Percentiles rank a stretch among this genome's conserved stretches.
phyloP scores from a whole-genome alignment of 2,329 filamentous ascomycete species.

The Ophiostoma ips region DNA sequence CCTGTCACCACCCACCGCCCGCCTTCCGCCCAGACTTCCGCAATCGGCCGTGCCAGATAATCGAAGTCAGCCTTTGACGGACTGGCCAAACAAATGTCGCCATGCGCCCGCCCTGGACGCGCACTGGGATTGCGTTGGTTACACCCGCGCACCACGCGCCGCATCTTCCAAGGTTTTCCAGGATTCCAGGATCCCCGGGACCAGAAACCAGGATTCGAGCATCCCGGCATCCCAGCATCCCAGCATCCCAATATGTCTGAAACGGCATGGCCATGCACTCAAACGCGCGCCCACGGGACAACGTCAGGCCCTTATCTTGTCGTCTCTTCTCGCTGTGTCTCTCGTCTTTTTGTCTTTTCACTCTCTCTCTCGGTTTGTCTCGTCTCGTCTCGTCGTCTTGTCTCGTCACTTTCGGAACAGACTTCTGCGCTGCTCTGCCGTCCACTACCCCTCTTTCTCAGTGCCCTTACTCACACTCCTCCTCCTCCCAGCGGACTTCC shows the following conservation, averaged over 20 bases:
- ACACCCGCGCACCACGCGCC: background rate
- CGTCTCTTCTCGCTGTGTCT: background rate
- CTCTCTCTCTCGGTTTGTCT: conserved; percentile 1
- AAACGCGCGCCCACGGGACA: conserved; percentile 2
- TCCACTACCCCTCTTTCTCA: background rate
- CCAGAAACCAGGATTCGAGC: too few relatives aligned
- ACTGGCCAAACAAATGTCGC: too few relatives aligned
- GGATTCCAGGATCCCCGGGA: background rate
- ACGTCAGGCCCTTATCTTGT: background rate
- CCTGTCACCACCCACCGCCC: too few relatives aligned
- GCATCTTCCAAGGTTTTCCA: background rate
- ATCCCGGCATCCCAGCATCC: background rate
- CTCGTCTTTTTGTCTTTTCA: conserved; percentile 5
- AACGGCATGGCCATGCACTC: conserved; percentile 5
- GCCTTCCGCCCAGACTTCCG: background rate
- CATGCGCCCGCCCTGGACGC: background rate
- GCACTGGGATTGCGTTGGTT: background rate
- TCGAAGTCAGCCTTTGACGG: too few relatives aligned
- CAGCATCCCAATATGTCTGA: conserved; percentile 8
- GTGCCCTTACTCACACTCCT: conserved; percentile 7
- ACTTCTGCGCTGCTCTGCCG: conserved; percentile 15
- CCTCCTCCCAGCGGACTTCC: conserved; percentile 13
- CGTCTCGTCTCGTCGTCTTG: background rate
- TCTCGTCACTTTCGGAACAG: background rate
- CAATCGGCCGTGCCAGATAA: background rate